Conservation (phyloP, 2,329 filamentous ascomycete genomes). For the Herpomyces periplanetae region DNA sequence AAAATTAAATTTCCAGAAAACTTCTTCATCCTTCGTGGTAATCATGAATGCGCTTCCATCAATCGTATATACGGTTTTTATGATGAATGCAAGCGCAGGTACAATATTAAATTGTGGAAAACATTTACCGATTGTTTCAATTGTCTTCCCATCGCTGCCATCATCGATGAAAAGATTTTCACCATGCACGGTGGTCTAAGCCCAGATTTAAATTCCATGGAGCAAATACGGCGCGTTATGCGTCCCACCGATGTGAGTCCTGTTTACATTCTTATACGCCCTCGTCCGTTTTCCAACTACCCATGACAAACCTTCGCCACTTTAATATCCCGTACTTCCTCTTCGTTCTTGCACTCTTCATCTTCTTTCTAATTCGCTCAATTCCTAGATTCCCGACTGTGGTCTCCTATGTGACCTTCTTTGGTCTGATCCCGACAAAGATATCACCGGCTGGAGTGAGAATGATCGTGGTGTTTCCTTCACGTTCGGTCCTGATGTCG, state of each 20-base stretch:
- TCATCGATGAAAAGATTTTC: conserved; percentile 99
- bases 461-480: conserved; percentile 96
- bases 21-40: conserved; percentile 91
- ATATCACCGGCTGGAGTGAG: conserved; percentile 95
- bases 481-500: conserved; percentile 87
- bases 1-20: conserved; percentile 99
- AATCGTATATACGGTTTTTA: conserved; percentile 99
- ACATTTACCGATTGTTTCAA: conserved; percentile 99
- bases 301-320: conserved; percentile 2
- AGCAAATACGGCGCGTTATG: conserved; percentile 96
- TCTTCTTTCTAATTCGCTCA: neutral
- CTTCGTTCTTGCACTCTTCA: conserved; percentile 1
- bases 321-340: conserved; percentile 4
- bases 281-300: neutral
- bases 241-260: conserved; percentile 73
- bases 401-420: conserved; percentile 84
- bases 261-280: conserved; percentile 1
- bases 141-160: conserved; percentile 83
- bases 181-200: conserved; percentile 96
- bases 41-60: conserved; percentile 95
- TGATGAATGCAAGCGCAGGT: conserved; percentile 93
- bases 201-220: conserved; percentile 94
- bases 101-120: conserved; percentile 99
- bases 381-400: conserved; percentile 57
- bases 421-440: conserved; percentile 96